Conservation (phyloP, 257 asterid genomes). For the Nicotiana knightiana region DNA sequence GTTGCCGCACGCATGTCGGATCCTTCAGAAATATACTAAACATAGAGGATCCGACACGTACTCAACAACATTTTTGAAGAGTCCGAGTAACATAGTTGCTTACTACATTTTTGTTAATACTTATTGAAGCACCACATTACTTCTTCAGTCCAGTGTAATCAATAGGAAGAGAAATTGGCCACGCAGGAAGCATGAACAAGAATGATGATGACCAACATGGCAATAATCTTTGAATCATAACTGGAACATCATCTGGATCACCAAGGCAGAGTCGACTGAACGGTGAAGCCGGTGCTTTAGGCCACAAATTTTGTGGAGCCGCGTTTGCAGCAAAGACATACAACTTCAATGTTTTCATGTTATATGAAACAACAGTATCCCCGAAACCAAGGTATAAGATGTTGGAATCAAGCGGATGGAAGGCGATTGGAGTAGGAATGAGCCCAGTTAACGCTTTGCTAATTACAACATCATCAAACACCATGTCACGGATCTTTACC, state of each 20-base stretch:
- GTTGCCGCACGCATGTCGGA: no score
- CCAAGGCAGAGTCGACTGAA: no score
- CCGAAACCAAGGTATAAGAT: conserved; percentile 8
- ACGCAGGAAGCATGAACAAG: conserved; percentile 8
- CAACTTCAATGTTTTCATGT: conserved; percentile 4
- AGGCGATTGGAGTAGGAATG: conserved; percentile 10
- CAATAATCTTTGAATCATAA: not conserved
- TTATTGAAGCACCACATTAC: not conserved
- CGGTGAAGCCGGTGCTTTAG: no score
- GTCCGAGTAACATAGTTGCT: no score
- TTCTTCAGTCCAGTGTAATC: not conserved
- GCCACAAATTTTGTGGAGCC: no score
- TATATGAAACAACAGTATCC: not conserved
- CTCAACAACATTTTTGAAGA: no score
- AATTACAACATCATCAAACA: not conserved
- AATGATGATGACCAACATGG: not conserved
- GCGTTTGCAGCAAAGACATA: not conserved
- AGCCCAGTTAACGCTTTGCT: not conserved
- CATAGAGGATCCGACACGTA: no score
- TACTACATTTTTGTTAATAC: not conserved
- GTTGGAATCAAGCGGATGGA: conserved; percentile 4
- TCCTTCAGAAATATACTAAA: no score
- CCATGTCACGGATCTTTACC: not conserved
- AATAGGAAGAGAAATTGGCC: conserved; percentile 7
- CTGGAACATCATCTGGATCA: not conserved